These are phyloP conservation scores for Leccinum pallidistipes DNA, from an alignment of 1,284 basidiomycete genomes.

Conservation along the genomic window DNA sequence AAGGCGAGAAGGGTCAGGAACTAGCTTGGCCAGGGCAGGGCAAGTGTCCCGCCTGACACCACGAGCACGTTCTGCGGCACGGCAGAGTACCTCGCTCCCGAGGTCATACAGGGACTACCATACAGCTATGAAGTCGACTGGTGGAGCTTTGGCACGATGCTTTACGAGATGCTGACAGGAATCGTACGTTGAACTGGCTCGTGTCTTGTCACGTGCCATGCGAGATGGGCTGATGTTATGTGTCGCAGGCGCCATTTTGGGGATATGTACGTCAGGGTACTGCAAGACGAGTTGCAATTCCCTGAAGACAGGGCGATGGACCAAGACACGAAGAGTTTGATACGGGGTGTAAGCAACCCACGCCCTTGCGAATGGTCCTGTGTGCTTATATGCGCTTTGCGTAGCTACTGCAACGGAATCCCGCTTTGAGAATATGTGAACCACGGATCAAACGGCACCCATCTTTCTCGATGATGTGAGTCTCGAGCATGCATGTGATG, in stretches of 20 bases:
- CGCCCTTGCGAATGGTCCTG: constrained; percentile 3
- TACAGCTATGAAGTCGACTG: constrained; percentile 97
- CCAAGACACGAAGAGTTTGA: constrained; percentile 91
- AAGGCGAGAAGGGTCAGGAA: constrained; percentile 51
- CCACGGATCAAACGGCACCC: constrained; percentile 92
- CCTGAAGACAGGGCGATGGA: constrained; percentile 90
- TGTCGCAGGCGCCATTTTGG: constrained; percentile 85
- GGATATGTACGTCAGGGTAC: constrained; percentile 91
- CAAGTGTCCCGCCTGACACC: constrained; percentile 53
- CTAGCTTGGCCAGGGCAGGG: constrained; percentile 56
- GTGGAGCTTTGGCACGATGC: constrained; percentile 98
- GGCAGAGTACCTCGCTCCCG: constrained; percentile 92
- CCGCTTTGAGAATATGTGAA: constrained; percentile 87
- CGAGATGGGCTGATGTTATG: constrained; percentile 18
- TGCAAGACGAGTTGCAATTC: constrained; percentile 87
- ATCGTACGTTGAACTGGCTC: constrained; percentile 57
- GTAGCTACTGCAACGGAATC: constrained; percentile 89
- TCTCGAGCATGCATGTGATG: constrained; percentile 21
- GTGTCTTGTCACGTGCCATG: constrained; percentile 8
- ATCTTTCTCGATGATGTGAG: constrained; percentile 95
- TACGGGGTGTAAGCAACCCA: constrained; percentile 75
- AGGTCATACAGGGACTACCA: constrained; percentile 88
- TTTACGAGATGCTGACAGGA: constrained; percentile 92
- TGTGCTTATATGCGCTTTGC: constrained; percentile 19
- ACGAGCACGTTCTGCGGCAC: constrained; percentile 90